Base-by-base conservation (phyloP, 2,329 filamentous ascomycete species). In the Pseudogymnoascus sp. region DNA sequence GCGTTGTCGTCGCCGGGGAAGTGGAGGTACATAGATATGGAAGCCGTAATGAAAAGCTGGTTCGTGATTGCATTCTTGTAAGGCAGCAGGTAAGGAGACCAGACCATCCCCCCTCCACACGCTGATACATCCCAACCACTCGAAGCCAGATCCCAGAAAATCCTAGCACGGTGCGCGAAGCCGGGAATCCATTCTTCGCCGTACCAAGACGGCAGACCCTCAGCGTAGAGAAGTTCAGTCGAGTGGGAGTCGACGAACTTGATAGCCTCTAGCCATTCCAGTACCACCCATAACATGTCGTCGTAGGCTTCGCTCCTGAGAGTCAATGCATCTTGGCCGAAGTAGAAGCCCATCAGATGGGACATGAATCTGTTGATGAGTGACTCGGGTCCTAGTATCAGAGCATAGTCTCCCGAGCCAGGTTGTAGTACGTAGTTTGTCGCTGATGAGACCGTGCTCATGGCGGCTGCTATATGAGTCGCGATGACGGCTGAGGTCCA, bases 41-140 rank as follows among this genome's bases (percentile, higher is more conserved):
- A 95, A 0, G 91, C 91, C 0, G 93, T 82, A 65, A 97, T 90
- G 76, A 84, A 97, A 0, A 97, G 83, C 73, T 97, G 86, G 71
- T 97, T 97, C 31, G 93, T 97, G 69, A 97, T 96, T 66, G 93
- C 91, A 71, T 97, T 97, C 73, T 97, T 97, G 78, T 97, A 97
- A 0, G 92, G 91, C 42, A 81, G 75, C 31, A 93, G 77, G 37
- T 85, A 84, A 2, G 91, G 91, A 68, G 90, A 96, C 93, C 93
- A 97, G 11, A 86, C 83, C 89, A 97, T 96, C 46, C 93, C 93
- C 18, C 93, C 93, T 2, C 83, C 84, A 70, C 93, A 97, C 4
- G 96, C 82, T 23, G 80, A 81, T 18, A 84, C 89, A 71, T 96
- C 89, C 91, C 93, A 97, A 4, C 93, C 91, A 8, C 81, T 78